Percentiles rank a stretch among this genome's conserved stretches.
These are phyloP conservation scores for Fragosphaeria purpurea DNA, from an alignment of 2,329 filamentous ascomycete genomes.

Conservation along the genomic window DNA sequence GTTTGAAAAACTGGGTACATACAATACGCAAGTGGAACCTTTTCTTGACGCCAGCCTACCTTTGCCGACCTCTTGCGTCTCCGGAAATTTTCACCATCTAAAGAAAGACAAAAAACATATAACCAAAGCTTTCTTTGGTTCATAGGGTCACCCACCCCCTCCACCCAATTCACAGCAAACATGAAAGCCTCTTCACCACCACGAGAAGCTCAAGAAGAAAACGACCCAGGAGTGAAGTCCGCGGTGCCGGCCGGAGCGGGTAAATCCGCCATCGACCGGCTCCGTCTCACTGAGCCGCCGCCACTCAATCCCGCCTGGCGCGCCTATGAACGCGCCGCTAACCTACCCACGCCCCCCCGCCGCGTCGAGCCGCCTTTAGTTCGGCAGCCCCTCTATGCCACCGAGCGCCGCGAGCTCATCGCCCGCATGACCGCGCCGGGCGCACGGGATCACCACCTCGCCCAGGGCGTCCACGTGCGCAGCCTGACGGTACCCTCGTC, in stretches of 20 bases:
- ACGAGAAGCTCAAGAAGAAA: no score
- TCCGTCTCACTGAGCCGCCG: constrained; percentile 24
- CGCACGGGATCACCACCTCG: constrained; percentile 27
- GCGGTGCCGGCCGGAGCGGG: not conserved
- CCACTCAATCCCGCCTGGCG: constrained; percentile 31
- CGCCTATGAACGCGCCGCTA: constrained; percentile 24
- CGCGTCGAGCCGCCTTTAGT: constrained; percentile 18
- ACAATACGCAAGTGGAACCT: no score
- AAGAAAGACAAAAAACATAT: no score
- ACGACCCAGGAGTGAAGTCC: no score
- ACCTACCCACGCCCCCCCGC: constrained; percentile 16
- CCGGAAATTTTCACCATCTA: no score
- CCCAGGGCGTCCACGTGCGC: constrained; percentile 21
- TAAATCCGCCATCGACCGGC: constrained; percentile 10
- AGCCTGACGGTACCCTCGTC: constrained; percentile 23
- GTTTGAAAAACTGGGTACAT: no score
- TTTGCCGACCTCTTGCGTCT: no score
- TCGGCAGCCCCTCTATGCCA: constrained; percentile 30
- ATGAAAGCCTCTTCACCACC: no score
- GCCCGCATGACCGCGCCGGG: constrained; percentile 25
- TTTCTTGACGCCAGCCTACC: no score
- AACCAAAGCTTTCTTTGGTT: no score
- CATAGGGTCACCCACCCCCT: no score
- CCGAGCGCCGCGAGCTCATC: constrained; percentile 28
- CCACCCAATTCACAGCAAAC: no score